Conservation (phyloP, 805 yeast species). For the Saturnispora bothae region DNA sequence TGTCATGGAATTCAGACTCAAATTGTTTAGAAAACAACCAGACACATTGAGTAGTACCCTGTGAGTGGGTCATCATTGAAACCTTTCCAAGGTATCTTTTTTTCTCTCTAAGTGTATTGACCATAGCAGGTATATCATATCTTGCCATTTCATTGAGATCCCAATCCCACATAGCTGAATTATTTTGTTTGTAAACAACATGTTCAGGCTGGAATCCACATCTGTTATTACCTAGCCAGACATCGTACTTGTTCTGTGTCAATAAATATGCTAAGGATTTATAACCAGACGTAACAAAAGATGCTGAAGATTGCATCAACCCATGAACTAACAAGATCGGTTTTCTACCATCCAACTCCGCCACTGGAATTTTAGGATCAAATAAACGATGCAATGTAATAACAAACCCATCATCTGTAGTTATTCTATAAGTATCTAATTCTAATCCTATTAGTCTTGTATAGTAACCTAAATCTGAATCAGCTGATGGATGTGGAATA, state of each 20-base stretch:
- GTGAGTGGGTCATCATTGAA: conserved; percentile 74
- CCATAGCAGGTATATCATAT: conserved; percentile 65
- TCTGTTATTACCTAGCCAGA: conserved; percentile 87
- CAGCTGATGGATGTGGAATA: conserved; percentile 12
- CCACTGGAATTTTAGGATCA: conserved; percentile 28
- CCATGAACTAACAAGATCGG: conserved; percentile 84
- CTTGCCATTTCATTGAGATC: conserved; percentile 74
- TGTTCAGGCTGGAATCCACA: conserved; percentile 77
- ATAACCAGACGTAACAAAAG: conserved; percentile 74
- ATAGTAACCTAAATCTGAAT: conserved; percentile 49
- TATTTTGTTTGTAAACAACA: conserved; percentile 31
- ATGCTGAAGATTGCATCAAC: conserved; percentile 74
- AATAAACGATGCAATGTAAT: conserved; percentile 55
- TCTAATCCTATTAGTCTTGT: conserved; percentile 50
- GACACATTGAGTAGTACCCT: conserved; percentile 85
- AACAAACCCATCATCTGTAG: conserved; percentile 73
- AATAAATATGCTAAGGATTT: conserved; percentile 61
- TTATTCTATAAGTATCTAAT: conserved; percentile 46
- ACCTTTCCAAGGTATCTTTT: conserved; percentile 32
- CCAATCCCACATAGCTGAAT: conserved; percentile 83
- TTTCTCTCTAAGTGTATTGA: conserved; percentile 43
- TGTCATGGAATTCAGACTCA: conserved; percentile 28
- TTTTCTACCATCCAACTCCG: conserved; percentile 8
- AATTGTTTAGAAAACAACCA: conserved; percentile 47
- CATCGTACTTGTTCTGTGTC: conserved; percentile 51